Evolutionary conservation across 495 filamentous ascomycete genomes (phyloP), one percentile per base, ranked within the genome.

Genomic region (Amniculicola lignicola): DNA sequence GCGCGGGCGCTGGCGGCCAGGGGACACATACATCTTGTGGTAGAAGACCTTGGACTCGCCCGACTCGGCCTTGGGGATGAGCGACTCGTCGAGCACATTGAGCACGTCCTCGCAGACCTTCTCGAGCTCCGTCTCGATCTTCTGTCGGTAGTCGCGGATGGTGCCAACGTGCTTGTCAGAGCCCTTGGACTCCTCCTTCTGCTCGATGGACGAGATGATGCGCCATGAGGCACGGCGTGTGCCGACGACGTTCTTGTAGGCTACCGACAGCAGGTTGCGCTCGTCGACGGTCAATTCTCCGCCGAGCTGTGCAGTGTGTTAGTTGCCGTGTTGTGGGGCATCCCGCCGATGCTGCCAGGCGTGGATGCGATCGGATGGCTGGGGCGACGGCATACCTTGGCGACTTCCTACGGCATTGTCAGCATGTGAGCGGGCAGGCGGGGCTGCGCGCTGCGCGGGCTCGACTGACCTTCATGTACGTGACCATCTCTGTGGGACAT

Each of bases 1-100:
- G 51, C 23, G 18, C n/a, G 18, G 4, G 4, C 6, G 24, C 24
- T 25, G 40, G 31, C 19, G 19, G 25, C n/a, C 11, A 7, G 22
- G 33, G 16, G 10, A 28, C 15, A 80, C 88, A 53, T 75, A 97
- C 93, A 99, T 99, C 86, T 99, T 99, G 87, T 96, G 95, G 79
- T 99, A 99, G 74, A 99, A 99, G 66, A 99, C 93, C 82, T 96
- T 97, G 67, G 90, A 96, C 82, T 99, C 93, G 75, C 93, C 93
- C 61, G 90, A 88, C 74, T 94, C 89, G 64, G 93, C 93, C 79
- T 96, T 92, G 72, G 94, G 92, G 68, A 99, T 99, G 68, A 99
- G 81, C 62, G 85, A 86, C 66, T 96, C 80, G 69, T 97, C 94
- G 58, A 99, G 81, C 54, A 99, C 93, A 67, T 95, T 84, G 63